These are phyloP conservation scores for Daldinia sp. DNA, from an alignment of 2,329 filamentous ascomycete genomes.

Conservation along the genomic window DNA sequence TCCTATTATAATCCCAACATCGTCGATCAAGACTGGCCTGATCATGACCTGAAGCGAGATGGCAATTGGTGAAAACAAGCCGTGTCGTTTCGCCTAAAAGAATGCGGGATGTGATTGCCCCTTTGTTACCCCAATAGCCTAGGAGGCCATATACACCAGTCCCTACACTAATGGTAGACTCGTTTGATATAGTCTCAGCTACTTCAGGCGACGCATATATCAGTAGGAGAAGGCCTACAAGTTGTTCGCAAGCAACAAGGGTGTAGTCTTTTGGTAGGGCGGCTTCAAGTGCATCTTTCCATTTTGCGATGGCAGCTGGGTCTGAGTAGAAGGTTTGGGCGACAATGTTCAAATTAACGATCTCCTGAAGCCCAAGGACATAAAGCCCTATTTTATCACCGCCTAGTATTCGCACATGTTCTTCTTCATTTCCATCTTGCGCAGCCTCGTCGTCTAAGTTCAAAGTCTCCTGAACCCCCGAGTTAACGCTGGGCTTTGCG, in stretches of 20 bases:
- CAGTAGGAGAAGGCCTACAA: conserved; percentile 85
- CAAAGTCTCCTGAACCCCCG: conserved; percentile 46
- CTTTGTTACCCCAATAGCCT: conserved; percentile 97
- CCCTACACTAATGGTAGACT: conserved; percentile 85
- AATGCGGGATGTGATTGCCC: conserved; percentile 83
- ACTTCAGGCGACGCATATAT: conserved; percentile 87
- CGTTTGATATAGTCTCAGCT: conserved; percentile 78
- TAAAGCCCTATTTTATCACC: conserved; percentile 86
- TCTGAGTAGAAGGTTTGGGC: conserved; percentile 85
- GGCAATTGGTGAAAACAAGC: conserved; percentile 90
- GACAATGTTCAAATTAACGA: conserved; percentile 85
- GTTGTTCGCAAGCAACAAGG: conserved; percentile 82
- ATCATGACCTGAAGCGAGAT: conserved; percentile 89
- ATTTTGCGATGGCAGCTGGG: conserved; percentile 76
- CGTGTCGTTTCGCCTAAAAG: conserved; percentile 90
- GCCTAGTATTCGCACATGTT: conserved; percentile 61
- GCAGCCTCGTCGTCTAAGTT: conserved; percentile 3
- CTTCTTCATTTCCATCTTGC: conserved; percentile 61
- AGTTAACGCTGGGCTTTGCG: conserved; percentile 43
- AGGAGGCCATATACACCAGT: conserved; percentile 90
- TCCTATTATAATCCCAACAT: conserved; percentile 90
- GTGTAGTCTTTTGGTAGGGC: conserved; percentile 82
- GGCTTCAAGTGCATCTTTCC: conserved; percentile 80
- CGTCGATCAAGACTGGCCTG: conserved; percentile 81
- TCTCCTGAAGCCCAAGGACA: conserved; percentile 89